Evolutionary conservation across 805 yeast species (phyloP), one percentile per base, ranked within the genome.

Genomic region (Lachancea meyersii): DNA sequence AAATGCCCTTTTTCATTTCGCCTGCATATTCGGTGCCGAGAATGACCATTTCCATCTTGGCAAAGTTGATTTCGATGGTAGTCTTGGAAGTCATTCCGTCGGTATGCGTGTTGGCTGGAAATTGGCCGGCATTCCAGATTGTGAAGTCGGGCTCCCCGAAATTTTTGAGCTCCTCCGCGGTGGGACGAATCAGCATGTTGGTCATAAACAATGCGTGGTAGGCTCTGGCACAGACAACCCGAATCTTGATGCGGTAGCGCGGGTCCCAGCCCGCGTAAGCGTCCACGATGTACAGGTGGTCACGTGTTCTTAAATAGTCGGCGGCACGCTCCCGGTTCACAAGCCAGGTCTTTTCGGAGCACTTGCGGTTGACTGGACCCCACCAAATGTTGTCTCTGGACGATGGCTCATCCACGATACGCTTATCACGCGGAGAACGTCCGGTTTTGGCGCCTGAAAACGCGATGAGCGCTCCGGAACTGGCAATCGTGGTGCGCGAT

Each of bases 251-350:
- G 72, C 97, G 80, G 79, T 91, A 91, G 61, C 86, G 81, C 61
- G 97, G 96, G 67, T 91, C 98, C 98, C 98, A 91, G 53, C 98
- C 98, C 37, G 97, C 98, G 64, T 68, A 91, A 10, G 97, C 97
- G 63, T 91, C 98, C 52, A 91, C 88, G 50, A 91, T 89, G 69
- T 84, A 91, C 58, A 93, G 80, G 65, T 88, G 87, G 57, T 84
- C 89, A 70, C 96, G 84, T 44, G 97, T 91, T 76, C 95, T 85
- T 66, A 91, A 77, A 73, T 89, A 91, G 69, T 91, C 98, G 53
- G 89, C 77, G 40, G 98, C 97, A 71, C 98, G 86, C 56, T 91
- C 91, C 66, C 95, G 83, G 65, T 94, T 86, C 58, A 91, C 88
- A 57, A 79, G 78, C 97, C 97, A 91, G 18, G 96, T 88, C 64